Evolutionary conservation across 208 protist genomes (phyloP).

Genomic region (Wallacemonas rigidus): DNA sequence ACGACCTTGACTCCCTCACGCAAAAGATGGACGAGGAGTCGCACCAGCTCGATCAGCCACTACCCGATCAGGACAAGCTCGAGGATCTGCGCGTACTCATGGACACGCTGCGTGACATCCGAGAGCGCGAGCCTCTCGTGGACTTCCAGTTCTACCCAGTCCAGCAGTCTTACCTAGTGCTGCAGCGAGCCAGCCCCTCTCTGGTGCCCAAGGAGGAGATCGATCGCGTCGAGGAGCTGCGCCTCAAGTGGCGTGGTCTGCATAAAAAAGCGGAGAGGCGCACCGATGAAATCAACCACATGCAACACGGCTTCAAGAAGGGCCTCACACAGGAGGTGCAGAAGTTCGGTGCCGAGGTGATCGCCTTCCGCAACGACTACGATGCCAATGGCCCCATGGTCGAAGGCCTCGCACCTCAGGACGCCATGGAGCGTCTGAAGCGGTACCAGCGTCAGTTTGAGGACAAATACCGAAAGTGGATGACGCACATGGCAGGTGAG

Average conservation of each 20-base stretch:
- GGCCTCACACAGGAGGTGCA: constrained; percentile 93
- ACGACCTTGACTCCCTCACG: constrained; percentile 89
- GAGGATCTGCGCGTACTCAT: constrained; percentile 95
- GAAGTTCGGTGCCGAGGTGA: constrained; percentile 92
- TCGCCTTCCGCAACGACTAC: constrained; percentile 95
- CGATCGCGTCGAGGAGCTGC: constrained; percentile 94
- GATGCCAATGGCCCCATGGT: constrained; percentile 96
- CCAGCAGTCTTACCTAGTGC: constrained; percentile 92
- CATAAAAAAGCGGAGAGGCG: constrained; percentile 74
- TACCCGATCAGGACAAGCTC: constrained; percentile 94
- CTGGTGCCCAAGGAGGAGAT: constrained; percentile 96
- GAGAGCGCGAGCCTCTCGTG: constrained; percentile 90
- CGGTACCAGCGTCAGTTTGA: constrained; percentile 95
- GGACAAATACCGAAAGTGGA: constrained; percentile 95
- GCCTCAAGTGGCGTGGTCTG: constrained; percentile 93
- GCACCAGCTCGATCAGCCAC: constrained; percentile 84
- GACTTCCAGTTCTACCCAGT: constrained; percentile 95
- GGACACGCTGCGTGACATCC: constrained; percentile 91
- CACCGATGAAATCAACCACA: constrained; percentile 88
- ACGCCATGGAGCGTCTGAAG: constrained; percentile 95
- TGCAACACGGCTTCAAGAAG: constrained; percentile 94
- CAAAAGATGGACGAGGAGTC: constrained; percentile 94
- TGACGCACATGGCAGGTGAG: constrained; percentile 94
- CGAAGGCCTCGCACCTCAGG: constrained; percentile 89
- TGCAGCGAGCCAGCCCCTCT: constrained; percentile 87